Percentiles rank a stretch among this genome's conserved stretches.
Conservation (phyloP, 495 filamentous ascomycete species). For the Filosporella fistucella region DNA sequence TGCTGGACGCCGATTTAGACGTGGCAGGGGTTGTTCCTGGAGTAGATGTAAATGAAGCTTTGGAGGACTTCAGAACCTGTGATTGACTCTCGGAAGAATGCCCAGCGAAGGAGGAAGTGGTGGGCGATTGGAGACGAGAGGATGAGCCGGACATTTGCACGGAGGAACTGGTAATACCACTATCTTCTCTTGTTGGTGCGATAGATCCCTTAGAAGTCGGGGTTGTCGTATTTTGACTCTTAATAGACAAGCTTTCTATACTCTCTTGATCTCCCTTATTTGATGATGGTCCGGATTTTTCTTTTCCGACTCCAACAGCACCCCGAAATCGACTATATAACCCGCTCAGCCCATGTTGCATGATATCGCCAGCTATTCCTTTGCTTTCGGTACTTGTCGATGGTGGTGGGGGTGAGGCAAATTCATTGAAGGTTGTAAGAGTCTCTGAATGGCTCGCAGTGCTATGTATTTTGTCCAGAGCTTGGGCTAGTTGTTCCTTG, state of each 20-base stretch:
- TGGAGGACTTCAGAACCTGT: conserved; percentile 22
- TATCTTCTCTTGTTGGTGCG: conserved; percentile 21
- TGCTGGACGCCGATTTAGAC: conserved; percentile 24
- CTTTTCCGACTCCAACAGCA: conserved; percentile 67
- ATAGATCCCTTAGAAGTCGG: conserved; percentile 15
- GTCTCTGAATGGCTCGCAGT: conserved; percentile 73
- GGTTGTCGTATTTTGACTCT: conserved; percentile 17
- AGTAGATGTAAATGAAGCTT: conserved; percentile 18
- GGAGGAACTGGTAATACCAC: conserved; percentile 17
- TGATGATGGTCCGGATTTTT: conserved; percentile 35
- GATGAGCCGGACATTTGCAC: conserved; percentile 26
- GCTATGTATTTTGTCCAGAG: conserved; percentile 81
- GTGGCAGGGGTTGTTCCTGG: conserved; percentile 22
- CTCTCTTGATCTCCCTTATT: conserved; percentile 21
- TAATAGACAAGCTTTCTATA: conserved; percentile 12
- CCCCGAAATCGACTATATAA: conserved; percentile 78
- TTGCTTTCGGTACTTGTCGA: conserved; percentile 58
- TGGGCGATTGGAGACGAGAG: conserved; percentile 24
- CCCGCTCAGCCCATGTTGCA: conserved; percentile 79
- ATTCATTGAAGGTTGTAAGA: conserved; percentile 87
- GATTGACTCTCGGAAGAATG: conserved; percentile 22
- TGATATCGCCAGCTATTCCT: conserved; percentile 61
- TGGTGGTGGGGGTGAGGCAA: conserved; percentile 55
- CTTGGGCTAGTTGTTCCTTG: conserved; percentile 60
- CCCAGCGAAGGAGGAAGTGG: conserved; percentile 21